Conservation (phyloP, 352 stramenopile genomes). For the Aphanomyces euteiches region DNA sequence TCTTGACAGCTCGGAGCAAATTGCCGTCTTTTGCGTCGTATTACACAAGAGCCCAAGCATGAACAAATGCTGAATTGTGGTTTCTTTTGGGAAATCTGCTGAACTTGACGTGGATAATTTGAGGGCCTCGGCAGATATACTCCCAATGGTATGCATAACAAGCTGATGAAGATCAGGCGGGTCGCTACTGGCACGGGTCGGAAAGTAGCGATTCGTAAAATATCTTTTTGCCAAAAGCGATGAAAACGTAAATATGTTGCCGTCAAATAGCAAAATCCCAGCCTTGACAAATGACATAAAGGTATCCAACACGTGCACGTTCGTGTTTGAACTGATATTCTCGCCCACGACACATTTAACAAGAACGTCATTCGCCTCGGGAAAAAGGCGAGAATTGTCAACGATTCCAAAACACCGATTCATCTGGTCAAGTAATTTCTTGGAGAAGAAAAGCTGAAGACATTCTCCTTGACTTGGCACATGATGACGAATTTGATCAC, state of each 20-base stretch:
- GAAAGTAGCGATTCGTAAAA: conserved; percentile 26
- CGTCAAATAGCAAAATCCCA: conserved; percentile 23
- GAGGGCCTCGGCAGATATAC: conserved; percentile 21
- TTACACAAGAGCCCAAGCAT: conserved; percentile 11
- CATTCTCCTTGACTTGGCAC: conserved; percentile 22
- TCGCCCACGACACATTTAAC: neutral
- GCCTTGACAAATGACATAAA: conserved; percentile 7
- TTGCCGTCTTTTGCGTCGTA: conserved; percentile 20
- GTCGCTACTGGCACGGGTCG: conserved; percentile 14
- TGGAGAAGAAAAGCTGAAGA: conserved; percentile 8
- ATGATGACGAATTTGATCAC: conserved; percentile 24
- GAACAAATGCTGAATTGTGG: conserved; percentile 33
- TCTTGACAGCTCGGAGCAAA: conserved; percentile 29
- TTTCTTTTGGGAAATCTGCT: conserved; percentile 30
- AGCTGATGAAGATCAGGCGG: conserved; percentile 22
- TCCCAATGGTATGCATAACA: conserved; percentile 25
- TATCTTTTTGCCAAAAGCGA: conserved; percentile 24
- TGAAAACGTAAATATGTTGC: conserved; percentile 27
- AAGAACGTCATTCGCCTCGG: neutral
- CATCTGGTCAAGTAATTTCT: conserved; percentile 7
- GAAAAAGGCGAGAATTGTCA: conserved; percentile 1
- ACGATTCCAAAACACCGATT: conserved; percentile 14
- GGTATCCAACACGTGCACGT: neutral
- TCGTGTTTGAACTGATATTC: neutral
- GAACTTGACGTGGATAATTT: conserved; percentile 25